Conservation (phyloP, 108 stramenopile genomes). For the Fragilaria radians region DNA sequence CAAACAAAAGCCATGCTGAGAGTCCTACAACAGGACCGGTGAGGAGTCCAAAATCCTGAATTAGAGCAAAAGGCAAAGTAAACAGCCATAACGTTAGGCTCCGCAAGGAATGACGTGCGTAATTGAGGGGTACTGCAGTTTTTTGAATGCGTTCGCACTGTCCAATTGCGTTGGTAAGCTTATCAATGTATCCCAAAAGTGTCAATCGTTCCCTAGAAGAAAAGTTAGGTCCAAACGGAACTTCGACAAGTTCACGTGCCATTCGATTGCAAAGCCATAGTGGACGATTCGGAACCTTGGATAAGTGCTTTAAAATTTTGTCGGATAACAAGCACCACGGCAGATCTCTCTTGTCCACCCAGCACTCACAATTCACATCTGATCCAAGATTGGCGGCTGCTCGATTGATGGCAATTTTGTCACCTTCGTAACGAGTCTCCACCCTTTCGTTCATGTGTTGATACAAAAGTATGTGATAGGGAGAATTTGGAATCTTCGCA, state of each 20-base stretch:
- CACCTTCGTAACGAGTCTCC: slow-evolving; percentile 20
- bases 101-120: slow-evolving; percentile 80
- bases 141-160: slow-evolving; percentile 86
- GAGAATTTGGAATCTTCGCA: slow-evolving; percentile 2
- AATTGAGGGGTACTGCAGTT: slow-evolving; percentile 86
- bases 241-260: slow-evolving; percentile 37
- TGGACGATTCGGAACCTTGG: slow-evolving; percentile 54
- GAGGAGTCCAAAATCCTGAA: slow-evolving; percentile 61
- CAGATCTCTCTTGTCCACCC: slow-evolving; percentile 46
- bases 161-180: slow-evolving; percentile 63
- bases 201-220: slow-evolving; percentile 59
- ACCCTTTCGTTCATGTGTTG: slow-evolving; percentile 4
- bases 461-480: slow-evolving; percentile 8
- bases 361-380: slow-evolving; percentile 22
- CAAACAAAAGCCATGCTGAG: slow-evolving; percentile 83
- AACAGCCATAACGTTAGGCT: slow-evolving; percentile 76
- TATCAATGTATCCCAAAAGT: slow-evolving; percentile 43
- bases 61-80: slow-evolving; percentile 74
- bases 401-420: neutral
- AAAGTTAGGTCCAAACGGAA: slow-evolving; percentile 38
- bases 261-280: slow-evolving; percentile 60
- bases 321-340: slow-evolving; percentile 52
- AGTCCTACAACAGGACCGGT: slow-evolving; percentile 76
- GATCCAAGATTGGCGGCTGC: neutral
- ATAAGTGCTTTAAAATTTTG: slow-evolving; percentile 24